Conservation (phyloP, 2,329 filamentous ascomycete genomes). For the Monosporascus sp. region DNA sequence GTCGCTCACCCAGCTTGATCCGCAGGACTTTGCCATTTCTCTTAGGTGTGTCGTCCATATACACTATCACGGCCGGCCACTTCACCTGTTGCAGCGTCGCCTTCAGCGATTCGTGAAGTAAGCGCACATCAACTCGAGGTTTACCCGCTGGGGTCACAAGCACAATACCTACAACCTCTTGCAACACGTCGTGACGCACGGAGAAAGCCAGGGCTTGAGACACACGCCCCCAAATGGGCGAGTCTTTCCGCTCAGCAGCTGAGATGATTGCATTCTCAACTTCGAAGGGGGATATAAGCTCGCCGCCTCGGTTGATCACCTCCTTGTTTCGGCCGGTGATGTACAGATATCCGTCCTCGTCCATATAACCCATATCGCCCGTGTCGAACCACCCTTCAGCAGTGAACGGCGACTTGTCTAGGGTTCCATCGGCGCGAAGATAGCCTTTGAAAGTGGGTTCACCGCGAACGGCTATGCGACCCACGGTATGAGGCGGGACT, state of each 20-base stretch:
- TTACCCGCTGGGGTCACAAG: conserved; percentile 40
- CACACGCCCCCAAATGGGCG: conserved; percentile 40
- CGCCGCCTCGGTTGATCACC: conserved; percentile 52
- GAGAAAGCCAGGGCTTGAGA: conserved; percentile 49
- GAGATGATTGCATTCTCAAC: conserved; percentile 51
- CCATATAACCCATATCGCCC: conserved; percentile 48
- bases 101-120: conserved; percentile 41
- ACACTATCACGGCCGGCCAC: conserved; percentile 45
- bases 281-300: conserved; percentile 55
- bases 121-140: conserved; percentile 41
- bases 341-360: conserved; percentile 45
- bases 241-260: conserved; percentile 34
- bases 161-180: conserved; percentile 50
- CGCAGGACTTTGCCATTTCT: conserved; percentile 54
- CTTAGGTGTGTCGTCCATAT: conserved; percentile 50
- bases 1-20: conserved; percentile 44
- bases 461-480: conserved; percentile 45
- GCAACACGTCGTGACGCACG: conserved; percentile 44
- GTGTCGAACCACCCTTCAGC: conserved; percentile 48
- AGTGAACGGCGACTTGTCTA: conserved; percentile 42
- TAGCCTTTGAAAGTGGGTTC: conserved; percentile 47
- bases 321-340: conserved; percentile 52
- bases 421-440: conserved; percentile 33
- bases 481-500: conserved; percentile 30
- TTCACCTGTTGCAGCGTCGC: conserved; percentile 46